phyloP scores from a whole-genome alignment of 2,329 filamentous ascomycete genomes.

The Pseudogymnoascus sp. region DNA sequence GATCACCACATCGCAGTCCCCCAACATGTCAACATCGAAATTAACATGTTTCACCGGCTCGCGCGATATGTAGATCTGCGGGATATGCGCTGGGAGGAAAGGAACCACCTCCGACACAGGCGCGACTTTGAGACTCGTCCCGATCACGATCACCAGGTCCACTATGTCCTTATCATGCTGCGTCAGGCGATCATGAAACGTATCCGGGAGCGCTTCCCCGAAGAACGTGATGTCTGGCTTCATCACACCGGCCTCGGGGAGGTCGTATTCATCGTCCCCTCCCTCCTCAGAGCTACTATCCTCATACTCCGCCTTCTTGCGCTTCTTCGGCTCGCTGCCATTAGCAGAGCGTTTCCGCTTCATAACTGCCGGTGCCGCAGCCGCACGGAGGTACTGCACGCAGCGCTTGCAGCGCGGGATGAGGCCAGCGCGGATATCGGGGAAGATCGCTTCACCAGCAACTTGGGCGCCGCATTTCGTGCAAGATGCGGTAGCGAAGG shows the following conservation, averaged over 20 bases:
- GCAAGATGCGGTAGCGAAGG: conserved; percentile 87
- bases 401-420: conserved; percentile 77
- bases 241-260: conserved; percentile 72
- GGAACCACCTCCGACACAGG: conserved; percentile 89
- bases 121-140: conserved; percentile 90
- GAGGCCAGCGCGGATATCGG: conserved; percentile 66
- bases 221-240: conserved; percentile 99
- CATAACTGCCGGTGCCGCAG: conserved; percentile 45
- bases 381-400: conserved; percentile 45
- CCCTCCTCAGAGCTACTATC: conserved; percentile 32
- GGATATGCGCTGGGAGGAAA: conserved; percentile 69
- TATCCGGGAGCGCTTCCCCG: conserved; percentile 78
- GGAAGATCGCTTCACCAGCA: conserved; percentile 70
- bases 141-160: conserved; percentile 91
- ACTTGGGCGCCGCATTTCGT: conserved; percentile 73
- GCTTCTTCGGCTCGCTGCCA: conserved; percentile 38
- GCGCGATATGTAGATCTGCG: conserved; percentile 84
- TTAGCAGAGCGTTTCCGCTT: conserved; percentile 51
- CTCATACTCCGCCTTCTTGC: conserved; percentile 21
- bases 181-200: conserved; percentile 76
- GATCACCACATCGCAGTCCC: conserved; percentile 87
- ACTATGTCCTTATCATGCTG: conserved; percentile 72
- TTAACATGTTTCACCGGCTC: conserved; percentile 82
- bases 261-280: conserved; percentile 52
- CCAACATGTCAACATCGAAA: conserved; percentile 94